Conservation (phyloP, 2,329 filamentous ascomycete species). For the Alternaria triticina region DNA sequence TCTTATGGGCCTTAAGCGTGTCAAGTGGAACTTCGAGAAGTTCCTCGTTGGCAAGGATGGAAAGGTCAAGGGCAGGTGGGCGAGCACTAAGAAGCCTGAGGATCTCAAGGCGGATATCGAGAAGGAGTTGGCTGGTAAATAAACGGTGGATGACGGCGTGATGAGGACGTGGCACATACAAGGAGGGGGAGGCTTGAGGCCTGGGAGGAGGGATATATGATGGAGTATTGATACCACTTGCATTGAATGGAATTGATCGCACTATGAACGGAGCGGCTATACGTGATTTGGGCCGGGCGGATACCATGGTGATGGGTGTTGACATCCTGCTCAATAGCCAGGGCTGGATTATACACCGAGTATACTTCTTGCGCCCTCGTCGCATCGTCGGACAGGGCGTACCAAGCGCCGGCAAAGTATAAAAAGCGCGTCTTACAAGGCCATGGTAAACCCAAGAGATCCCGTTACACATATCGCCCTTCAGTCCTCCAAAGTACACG, state of each 20-base stretch:
- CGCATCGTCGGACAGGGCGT: not conserved
- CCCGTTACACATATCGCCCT: no score
- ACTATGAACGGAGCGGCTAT: not conserved
- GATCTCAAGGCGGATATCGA: constrained; percentile 75
- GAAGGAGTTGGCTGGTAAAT: constrained; percentile 64
- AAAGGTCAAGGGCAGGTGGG: constrained; percentile 84
- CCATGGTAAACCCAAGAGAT: not conserved
- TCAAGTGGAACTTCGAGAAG: constrained; percentile 99
- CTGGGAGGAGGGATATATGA: not conserved
- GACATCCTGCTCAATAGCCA: not conserved
- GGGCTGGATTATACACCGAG: not conserved
- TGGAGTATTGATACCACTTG: constrained; percentile 5
- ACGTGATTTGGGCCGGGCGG: not conserved
- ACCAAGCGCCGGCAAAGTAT: not conserved
- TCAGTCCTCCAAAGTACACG: not conserved
- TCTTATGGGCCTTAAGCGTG: constrained; percentile 81
- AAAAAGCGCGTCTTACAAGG: not conserved
- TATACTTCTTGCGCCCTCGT: not conserved
- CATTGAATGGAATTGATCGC: constrained; percentile 1
- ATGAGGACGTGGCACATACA: not conserved
- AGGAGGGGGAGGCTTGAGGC: no score
- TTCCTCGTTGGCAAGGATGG: constrained; percentile 89
- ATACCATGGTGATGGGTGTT: not conserved
- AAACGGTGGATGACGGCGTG: not conserved
- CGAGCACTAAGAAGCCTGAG: constrained; percentile 86